These are phyloP conservation scores for Lipomyces orientalis DNA, from an alignment of 805 yeast species.

Conservation along the genomic window DNA sequence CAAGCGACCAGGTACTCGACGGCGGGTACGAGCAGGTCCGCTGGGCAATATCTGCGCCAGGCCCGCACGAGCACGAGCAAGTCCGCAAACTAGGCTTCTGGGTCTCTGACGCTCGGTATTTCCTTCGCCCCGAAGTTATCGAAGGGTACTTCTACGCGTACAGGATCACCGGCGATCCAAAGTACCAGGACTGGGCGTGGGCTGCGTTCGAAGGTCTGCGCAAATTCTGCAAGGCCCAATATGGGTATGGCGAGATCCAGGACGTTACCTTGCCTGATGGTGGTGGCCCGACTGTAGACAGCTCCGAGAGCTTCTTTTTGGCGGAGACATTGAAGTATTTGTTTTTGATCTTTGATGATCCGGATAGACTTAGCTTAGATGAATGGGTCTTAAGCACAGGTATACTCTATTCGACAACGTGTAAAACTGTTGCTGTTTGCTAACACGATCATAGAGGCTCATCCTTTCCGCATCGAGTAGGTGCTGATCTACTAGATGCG, in stretches of 20 bases:
- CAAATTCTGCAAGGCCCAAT: conserved; percentile 42
- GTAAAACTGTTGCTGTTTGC: background rate
- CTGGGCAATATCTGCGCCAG: conserved; percentile 30
- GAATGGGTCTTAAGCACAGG: conserved; percentile 52
- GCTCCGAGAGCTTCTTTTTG: conserved; percentile 56
- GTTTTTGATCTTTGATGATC: conserved; percentile 53
- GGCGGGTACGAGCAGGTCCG: conserved; percentile 18
- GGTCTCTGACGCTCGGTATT: conserved; percentile 44
- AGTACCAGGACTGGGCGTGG: conserved; percentile 57
- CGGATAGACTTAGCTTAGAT: conserved; percentile 47
- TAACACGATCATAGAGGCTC: background rate
- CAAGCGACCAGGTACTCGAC: conserved; percentile 8
- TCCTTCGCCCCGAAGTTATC: conserved; percentile 57
- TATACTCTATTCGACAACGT: conserved; percentile 9
- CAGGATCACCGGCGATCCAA: conserved; percentile 57
- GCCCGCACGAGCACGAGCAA: conserved; percentile 32
- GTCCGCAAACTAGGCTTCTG: conserved; percentile 29
- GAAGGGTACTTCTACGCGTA: conserved; percentile 59
- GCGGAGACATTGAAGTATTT: conserved; percentile 61
- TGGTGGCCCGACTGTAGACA: conserved; percentile 40
- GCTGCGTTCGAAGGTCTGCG: conserved; percentile 47
- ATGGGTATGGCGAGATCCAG: conserved; percentile 47
- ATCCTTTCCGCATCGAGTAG: conserved; percentile 4
- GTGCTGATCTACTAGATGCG: too few relatives aligned
- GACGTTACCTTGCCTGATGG: conserved; percentile 45